A percentile compares a stretch with the other conserved stretches of the same genome.
These are phyloP conservation scores for Cladosporium sphaerospermum DNA, from an alignment of 2,329 filamentous ascomycete species.

Conservation along the genomic window DNA sequence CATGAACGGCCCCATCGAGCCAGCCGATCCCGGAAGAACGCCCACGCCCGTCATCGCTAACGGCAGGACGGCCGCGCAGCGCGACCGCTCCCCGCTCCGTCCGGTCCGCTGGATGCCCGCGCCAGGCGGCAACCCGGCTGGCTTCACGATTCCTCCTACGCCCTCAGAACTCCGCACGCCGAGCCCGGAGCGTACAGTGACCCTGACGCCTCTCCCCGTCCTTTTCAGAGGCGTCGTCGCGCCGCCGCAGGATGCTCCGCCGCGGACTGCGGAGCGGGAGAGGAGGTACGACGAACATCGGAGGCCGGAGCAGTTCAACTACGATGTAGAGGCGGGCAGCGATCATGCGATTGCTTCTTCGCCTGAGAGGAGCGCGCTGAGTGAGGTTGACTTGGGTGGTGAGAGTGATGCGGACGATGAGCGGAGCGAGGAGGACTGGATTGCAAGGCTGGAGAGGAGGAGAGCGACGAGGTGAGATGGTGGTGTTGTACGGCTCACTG, in stretches of 20 bases:
- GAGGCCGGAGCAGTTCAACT: background rate
- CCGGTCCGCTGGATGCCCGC: background rate
- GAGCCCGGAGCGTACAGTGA: no score
- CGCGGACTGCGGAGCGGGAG: background rate
- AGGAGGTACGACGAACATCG: background rate
- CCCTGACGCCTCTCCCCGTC: background rate
- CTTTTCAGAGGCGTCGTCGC: background rate
- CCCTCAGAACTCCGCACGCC: no score
- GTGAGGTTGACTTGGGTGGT: no score
- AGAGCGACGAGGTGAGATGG: no score
- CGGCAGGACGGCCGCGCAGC: conserved; percentile 3
- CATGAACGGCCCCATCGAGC: background rate
- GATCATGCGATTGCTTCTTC: background rate
- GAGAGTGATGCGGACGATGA: no score
- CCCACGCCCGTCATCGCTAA: conserved; percentile 4
- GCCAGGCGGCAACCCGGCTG: background rate
- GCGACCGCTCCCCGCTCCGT: background rate
- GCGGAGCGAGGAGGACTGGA: no score
- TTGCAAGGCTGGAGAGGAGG: no score
- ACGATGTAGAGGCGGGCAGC: background rate
- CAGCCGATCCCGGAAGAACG: background rate
- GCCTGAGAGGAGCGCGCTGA: background rate
- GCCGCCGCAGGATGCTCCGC: background rate
- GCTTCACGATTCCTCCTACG: background rate
- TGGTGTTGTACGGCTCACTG: no score